Base-by-base conservation (phyloP, 116 monocot genomes). In the Papilionanthe hybrid region DNA sequence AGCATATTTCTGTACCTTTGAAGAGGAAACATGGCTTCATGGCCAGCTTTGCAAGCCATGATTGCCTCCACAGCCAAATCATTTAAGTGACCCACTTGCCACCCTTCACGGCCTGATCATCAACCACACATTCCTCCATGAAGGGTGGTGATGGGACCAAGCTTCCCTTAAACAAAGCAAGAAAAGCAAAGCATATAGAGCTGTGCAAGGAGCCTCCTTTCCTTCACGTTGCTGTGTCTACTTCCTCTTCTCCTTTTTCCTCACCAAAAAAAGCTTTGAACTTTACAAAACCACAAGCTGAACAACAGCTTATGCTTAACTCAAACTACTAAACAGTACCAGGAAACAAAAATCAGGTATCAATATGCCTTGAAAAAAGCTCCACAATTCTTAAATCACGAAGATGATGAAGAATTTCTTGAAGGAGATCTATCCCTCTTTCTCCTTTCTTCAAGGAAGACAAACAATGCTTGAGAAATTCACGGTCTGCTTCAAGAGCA, bases 361-460 rank as follows among this genome's bases (percentile, higher is more conserved):
- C 32, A 74, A 75, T 50, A 48, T 67, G 37, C 79, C 84, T 85
- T 48, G 85, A 80, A 29, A 63, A 81, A 17, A 87, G 80, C 75
- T 93, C 91, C 29, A 89, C 76, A 27, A 72, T 78, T 84, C 86
- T 96, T n/a, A 91, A 85, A 86, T 96, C 93, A 77, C 88, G 88
- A 88, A 96, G 90, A 81, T 86, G 93, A 30, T 89, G 90, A 37
- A 93, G 79, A 23, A 96, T 92, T 81, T 96, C 91, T 69, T 91
- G 82, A 85, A 93, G 90, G 80, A 96, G 88, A 79, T 85, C 78
- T 76, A 89, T 84, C 4, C 93, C 96, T 42, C 86, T 88, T 25
- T 88, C 90, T 80, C 93, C 96, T 76, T 88, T 89, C 81, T 90
- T 91, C 79, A 96, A 80, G 7, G 91, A 91, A 60, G 81, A 87